A percentile compares a stretch with the other conserved stretches of the same genome.
Evolutionary conservation across 139 green algal species (phyloP).

Genomic region (Chlorokybus atmophyticus): DNA sequence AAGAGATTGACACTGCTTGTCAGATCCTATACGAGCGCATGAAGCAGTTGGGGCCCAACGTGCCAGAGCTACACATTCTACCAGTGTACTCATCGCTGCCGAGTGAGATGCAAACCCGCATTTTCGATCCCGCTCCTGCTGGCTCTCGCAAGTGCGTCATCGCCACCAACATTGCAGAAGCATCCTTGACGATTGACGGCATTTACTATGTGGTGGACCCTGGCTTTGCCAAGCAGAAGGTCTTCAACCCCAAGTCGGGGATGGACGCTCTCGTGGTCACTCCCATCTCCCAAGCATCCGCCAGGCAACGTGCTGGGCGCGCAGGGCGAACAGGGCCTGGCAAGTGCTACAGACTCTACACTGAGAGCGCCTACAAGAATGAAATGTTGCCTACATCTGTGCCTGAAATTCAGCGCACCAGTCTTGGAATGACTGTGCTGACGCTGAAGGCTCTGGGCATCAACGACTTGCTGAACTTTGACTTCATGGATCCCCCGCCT

Average conservation of each 20-base stretch:
- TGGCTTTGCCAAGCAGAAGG: constrained; percentile 67
- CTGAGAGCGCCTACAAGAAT: constrained; percentile 64
- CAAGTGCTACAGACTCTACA: constrained; percentile 97
- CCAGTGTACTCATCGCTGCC: constrained; percentile 79
- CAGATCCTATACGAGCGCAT: constrained; percentile 85
- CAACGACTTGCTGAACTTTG: constrained; percentile 93
- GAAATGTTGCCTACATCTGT: constrained; percentile 42
- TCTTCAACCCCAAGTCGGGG: constrained; percentile 64
- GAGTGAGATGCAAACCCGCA: constrained; percentile 76
- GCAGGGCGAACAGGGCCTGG: constrained; percentile 88
- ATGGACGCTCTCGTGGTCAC: constrained; percentile 92
- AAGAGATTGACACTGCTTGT: constrained; percentile 64
- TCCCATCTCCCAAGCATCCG: constrained; percentile 84
- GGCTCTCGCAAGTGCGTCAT: constrained; percentile 88
- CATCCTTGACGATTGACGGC: constrained; percentile 94
- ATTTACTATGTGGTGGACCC: constrained; percentile 96
- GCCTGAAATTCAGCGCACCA: constrained; percentile 42
- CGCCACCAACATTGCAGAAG: constrained; percentile 98
- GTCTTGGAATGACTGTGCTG: constrained; percentile 34
- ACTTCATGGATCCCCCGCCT: constrained; percentile 98
- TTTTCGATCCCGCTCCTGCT: constrained; percentile 83
- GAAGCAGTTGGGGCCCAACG: constrained; percentile 66
- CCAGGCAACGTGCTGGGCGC: constrained; percentile 76
- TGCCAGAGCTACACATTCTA: constrained; percentile 89
- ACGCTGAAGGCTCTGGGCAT: constrained; percentile 62